Conservation (phyloP, 2,329 filamentous ascomycete genomes). For the Epichloe sp. region DNA sequence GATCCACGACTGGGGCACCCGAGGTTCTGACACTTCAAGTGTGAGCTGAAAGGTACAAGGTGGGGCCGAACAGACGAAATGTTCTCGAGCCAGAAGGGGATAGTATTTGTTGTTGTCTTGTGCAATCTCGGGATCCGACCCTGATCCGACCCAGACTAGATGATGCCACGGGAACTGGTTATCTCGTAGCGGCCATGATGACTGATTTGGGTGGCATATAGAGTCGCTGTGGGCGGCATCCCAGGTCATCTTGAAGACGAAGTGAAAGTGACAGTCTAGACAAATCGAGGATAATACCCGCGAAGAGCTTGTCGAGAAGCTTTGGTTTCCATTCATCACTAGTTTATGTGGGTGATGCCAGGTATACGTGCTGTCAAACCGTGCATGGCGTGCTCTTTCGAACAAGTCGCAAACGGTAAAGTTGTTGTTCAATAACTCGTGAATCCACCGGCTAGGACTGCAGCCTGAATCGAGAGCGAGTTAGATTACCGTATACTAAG, state of each 20-base stretch:
- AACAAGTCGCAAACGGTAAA: slow-evolving; percentile 24
- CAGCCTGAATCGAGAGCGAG: slow-evolving; percentile 14
- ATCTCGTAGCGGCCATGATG: slow-evolving; percentile 22
- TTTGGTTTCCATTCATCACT: slow-evolving; percentile 28
- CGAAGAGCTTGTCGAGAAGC: slow-evolving; percentile 14
- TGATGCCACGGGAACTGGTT: slow-evolving; percentile 26
- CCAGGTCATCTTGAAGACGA: slow-evolving; percentile 26
- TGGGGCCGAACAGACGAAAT: slow-evolving; percentile 29
- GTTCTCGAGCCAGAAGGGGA: slow-evolving; percentile 22
- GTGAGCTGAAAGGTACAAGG: slow-evolving; percentile 29
- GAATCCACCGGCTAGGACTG: slow-evolving; percentile 28
- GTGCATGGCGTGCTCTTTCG: slow-evolving; percentile 17
- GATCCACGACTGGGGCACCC: slow-evolving; percentile 30
- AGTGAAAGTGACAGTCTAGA: slow-evolving; percentile 28
- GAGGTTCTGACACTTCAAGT: slow-evolving; percentile 36
- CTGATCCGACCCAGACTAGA: slow-evolving; percentile 22
- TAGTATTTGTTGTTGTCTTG: slow-evolving; percentile 23
- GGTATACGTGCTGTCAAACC: slow-evolving; percentile 17
- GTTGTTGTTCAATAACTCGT: slow-evolving; percentile 26
- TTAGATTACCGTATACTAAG: not conserved
- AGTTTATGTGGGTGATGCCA: slow-evolving; percentile 25
- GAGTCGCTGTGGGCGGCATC: slow-evolving; percentile 14
- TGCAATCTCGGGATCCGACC: slow-evolving; percentile 12
- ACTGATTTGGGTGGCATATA: slow-evolving; percentile 19
- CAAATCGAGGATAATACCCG: slow-evolving; percentile 24